Base-by-base conservation (phyloP, 495 filamentous ascomycete genomes). In the Podospora conica region DNA sequence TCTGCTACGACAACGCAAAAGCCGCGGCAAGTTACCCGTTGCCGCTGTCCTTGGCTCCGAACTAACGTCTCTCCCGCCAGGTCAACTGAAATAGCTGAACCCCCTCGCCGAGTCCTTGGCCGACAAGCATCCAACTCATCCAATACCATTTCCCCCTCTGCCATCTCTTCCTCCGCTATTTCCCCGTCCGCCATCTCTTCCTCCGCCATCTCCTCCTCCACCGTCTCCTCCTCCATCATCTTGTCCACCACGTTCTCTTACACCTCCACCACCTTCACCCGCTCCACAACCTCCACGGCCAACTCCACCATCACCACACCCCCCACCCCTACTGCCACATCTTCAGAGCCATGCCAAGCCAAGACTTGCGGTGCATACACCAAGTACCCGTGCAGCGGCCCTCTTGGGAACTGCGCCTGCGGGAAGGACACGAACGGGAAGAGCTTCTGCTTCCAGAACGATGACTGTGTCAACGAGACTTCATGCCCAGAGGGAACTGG, bases 381-480 rank as follows among this genome's bases (percentile, higher is more conserved):
- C 11, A 54, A 29, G 3, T 31, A 66, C 18, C 10, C 61, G 0
- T 63, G 61, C 48, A 20, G 15, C 25, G 61, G 61, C 9, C 61
- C 66, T 20, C 53, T 60, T 18, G 48, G 56, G 31, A 20, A 64
- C 55, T 63, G 61, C 25, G 61, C 61, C 18, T 63, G 61, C 48
- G 61, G 65, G 11, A 53, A 58, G n/a, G 65, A 64, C 40, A 22
- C 60, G 4, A 15, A 53, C 10, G 60, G 65, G 2, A 54, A 60
- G 21, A 63, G 60, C 29, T 67, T 67, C 54, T 67, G 65, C 20
- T 67, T 67, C 61, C 28, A 63, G 10, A 60, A 67, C 20, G 29
- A 67, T n/a, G 24, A 59, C 9, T 67, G 65, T 31, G 24, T 8
- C 27, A 22, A 59, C 7, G 61, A 68, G 8, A 55, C 9, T 5